These are phyloP conservation scores for Pichia sp. DNA, from an alignment of 1,139 yeast genomes.

Conservation along the genomic window DNA sequence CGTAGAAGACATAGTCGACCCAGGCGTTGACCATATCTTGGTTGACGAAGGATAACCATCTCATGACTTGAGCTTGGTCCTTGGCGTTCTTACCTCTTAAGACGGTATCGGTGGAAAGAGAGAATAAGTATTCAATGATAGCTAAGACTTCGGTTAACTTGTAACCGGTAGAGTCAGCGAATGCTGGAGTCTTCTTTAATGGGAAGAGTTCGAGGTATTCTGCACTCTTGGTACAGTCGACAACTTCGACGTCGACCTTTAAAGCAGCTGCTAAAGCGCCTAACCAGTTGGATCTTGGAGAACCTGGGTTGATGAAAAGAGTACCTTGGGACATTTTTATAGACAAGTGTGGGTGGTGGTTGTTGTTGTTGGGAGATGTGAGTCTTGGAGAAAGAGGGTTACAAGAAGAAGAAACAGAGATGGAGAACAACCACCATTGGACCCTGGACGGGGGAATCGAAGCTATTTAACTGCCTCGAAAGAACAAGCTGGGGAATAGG, in stretches of 20 bases:
- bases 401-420: too few species aligned
- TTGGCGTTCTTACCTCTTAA: conserved; percentile 25
- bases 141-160: conserved; percentile 32
- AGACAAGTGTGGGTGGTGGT: too few species aligned
- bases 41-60: conserved; percentile 30
- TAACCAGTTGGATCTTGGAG: conserved; percentile 25
- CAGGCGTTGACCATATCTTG: conserved; percentile 24
- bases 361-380: not conserved
- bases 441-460: too few species aligned
- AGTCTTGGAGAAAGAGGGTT: not conserved
- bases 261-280: conserved; percentile 17
- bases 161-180: conserved; percentile 29
- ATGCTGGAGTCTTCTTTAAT: conserved; percentile 34
- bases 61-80: conserved; percentile 30
- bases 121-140: conserved; percentile 29
- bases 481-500: too few species aligned
- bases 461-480: too few species aligned
- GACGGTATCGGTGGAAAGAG: conserved; percentile 9
- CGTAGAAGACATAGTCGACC: not conserved
- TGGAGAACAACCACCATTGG: too few species aligned
- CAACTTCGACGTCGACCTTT: conserved; percentile 42
- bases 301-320: conserved; percentile 16
- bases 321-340: conserved; percentile 23
- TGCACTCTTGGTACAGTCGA: conserved; percentile 25
- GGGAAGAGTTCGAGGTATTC: conserved; percentile 26